Evolutionary conservation across 768 basidiomycete genomes (phyloP), one percentile per base, ranked within the genome.

Genomic region (Lentinula detonsa): DNA sequence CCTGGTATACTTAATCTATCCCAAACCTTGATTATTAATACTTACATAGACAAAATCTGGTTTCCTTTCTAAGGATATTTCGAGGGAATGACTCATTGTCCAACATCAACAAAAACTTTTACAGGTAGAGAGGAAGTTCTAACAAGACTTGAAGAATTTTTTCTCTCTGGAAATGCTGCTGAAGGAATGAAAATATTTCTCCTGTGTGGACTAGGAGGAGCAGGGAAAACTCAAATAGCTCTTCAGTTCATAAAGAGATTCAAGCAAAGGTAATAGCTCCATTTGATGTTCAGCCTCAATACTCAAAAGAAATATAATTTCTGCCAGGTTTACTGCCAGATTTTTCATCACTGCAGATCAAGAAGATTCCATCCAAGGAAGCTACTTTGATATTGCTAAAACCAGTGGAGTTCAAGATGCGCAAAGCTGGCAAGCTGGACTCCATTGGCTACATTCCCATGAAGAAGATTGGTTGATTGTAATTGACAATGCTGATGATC

Each of bases 401-500:
- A 23, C 18, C 8, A 45, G 39, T 53, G 59, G 50, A 16, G 33
- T 52, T 11, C 3, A 5, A n/a, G 16, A 16, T 16, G 23, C 21
- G 28, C 13, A 21, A 7, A 23, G 15, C 23, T 58, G 57, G 57
- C 13, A 53, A 31, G 16, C 49, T 13, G 59, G 45, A 23, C 35
- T 51, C 8, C 16, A 53, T 16, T 60, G 59, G 59, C 42, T 60
- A 18, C 15, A 31, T 18, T n/a, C 35, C 8, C 8, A 40, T 45
- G 10, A 54, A 43, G 23, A 23, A 23, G 21, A 61, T 37, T 63
- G 62, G 62, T 18, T 63, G 6, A 8, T 63, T n/a, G 15, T 63
- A 8, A 57, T 61, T 46, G 62, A 63, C 37, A 57, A 61, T 51
- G 62, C 60, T 11, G 62, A 63, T 63, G 52, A 63, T 49, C 59